Percentiles rank a stretch among this genome's conserved stretches.
Evolutionary conservation across 495 filamentous ascomycete species (phyloP).

Genomic region (Extremus antarcticus): DNA sequence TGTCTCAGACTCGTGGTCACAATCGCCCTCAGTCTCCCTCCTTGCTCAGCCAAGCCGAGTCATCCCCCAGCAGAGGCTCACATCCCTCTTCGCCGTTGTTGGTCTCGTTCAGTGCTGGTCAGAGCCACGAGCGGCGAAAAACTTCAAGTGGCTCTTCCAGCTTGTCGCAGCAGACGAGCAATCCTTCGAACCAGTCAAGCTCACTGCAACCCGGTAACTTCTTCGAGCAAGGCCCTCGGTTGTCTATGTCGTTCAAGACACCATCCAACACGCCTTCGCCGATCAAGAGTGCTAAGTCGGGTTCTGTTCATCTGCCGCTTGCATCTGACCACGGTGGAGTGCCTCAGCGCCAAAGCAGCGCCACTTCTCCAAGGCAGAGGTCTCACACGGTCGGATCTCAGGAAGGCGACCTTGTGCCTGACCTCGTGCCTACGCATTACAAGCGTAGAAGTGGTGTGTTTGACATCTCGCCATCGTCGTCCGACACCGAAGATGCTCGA

Average conservation of each 20-base stretch:
- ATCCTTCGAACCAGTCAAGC: constrained; percentile 12
- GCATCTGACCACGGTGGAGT: neutral
- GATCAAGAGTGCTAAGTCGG: constrained; percentile 55
- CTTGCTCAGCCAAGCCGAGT: constrained; percentile 60
- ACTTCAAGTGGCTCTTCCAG: constrained; percentile 82
- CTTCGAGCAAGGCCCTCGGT: constrained; percentile 53
- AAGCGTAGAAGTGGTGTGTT: constrained; percentile 91
- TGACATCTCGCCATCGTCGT: constrained; percentile 94
- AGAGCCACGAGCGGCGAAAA: constrained; percentile 57
- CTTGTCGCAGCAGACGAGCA: constrained; percentile 65
- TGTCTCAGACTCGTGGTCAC: constrained; percentile 64
- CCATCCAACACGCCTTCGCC: constrained; percentile 63
- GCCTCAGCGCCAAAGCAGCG: constrained; percentile 8
- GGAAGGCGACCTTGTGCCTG: constrained; percentile 71
- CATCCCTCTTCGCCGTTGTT: constrained; percentile 91
- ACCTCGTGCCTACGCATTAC: constrained; percentile 61
- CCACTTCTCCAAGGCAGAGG: constrained; percentile 53
- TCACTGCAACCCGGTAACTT: constrained; percentile 65
- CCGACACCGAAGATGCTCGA: constrained; percentile 89
- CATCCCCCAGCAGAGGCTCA: constrained; percentile 75
- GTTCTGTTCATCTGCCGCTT: constrained; percentile 9
- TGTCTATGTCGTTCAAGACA: constrained; percentile 48
- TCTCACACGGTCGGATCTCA: constrained; percentile 93
- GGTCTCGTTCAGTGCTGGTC: constrained; percentile 83
- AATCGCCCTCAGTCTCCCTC: constrained; percentile 83